phyloP scores from a whole-genome alignment of 768 basidiomycete genomes.

The Tephrocybe sp. region DNA sequence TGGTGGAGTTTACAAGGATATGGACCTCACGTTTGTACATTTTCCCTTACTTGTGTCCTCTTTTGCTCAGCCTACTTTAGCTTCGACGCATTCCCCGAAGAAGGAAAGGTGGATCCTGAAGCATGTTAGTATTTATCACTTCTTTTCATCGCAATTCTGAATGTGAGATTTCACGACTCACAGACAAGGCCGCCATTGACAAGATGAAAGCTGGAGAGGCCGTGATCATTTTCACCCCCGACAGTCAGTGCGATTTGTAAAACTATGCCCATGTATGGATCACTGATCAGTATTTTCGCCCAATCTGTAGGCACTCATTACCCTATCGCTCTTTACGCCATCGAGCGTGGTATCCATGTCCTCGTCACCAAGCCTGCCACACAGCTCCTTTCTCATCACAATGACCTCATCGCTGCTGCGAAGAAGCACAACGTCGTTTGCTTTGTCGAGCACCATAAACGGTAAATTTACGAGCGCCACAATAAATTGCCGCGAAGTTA shows the following conservation, averaged over 20 bases:
- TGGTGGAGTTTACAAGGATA: slow-evolving; percentile 78
- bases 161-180: background rate
- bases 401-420: slow-evolving; percentile 72
- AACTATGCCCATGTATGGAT: background rate
- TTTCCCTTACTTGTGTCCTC: background rate
- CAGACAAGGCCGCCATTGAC: slow-evolving; percentile 83
- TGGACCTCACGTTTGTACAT: slow-evolving; percentile 71
- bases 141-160: background rate
- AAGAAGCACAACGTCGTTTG: slow-evolving; percentile 79
- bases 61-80: slow-evolving; percentile 31
- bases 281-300: background rate
- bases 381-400: slow-evolving; percentile 82
- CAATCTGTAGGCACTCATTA: slow-evolving; percentile 71
- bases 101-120: slow-evolving; percentile 65
- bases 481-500: background rate
- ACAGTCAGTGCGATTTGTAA: slow-evolving; percentile 48
- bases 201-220: slow-evolving; percentile 78
- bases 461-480: slow-evolving; percentile 37
- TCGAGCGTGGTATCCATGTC: slow-evolving; percentile 83
- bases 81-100: slow-evolving; percentile 80
- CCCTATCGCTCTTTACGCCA: slow-evolving; percentile 82
- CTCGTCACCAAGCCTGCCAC: slow-evolving; percentile 94
- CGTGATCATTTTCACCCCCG: slow-evolving; percentile 92
- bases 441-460: slow-evolving; percentile 95
- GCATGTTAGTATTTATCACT: slow-evolving; percentile 60